Evolutionary conservation across 176 grass and related monocot genomes (phyloP).

Genomic region (Paspalum vaginatum): DNA sequence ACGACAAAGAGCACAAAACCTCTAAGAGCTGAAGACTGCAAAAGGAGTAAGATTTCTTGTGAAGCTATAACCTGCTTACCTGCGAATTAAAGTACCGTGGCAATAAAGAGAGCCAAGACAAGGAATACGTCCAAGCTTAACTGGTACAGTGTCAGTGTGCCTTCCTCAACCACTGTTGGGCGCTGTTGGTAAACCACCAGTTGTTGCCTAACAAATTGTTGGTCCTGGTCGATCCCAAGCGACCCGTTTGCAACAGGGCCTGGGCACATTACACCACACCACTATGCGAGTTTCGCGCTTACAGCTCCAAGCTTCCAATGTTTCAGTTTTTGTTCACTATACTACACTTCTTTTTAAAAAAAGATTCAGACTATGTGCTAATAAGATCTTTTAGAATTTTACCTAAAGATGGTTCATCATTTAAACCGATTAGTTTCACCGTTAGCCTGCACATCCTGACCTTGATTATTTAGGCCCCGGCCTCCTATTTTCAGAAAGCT

Average conservation of each 20-base stretch:
- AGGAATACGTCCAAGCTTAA: conserved; percentile 7
- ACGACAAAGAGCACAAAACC: conserved; percentile 1
- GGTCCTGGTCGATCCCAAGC: too few relatives aligned
- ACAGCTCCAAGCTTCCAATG: too few relatives aligned
- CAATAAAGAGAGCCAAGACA: conserved; percentile 15
- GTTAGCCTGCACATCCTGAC: neutral
- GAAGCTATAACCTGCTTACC: conserved; percentile 25
- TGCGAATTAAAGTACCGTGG: neutral
- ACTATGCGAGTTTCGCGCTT: too few relatives aligned
- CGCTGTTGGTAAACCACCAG: neutral
- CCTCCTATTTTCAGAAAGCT: neutral
- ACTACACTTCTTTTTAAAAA: too few relatives aligned
- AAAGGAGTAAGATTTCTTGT: conserved; percentile 23
- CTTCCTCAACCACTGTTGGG: neutral
- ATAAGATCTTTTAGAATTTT: too few relatives aligned
- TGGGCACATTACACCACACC: too few relatives aligned
- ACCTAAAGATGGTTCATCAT: neutral
- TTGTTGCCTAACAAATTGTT: neutral
- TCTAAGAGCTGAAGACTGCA: conserved; percentile 11
- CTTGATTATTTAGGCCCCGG: neutral
- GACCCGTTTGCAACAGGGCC: too few relatives aligned
- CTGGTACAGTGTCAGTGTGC: neutral
- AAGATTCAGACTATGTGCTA: too few relatives aligned
- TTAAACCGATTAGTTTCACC: neutral
- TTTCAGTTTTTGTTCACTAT: too few relatives aligned